Base-by-base conservation (phyloP, 345 rosid species). In the Viola odorata region DNA sequence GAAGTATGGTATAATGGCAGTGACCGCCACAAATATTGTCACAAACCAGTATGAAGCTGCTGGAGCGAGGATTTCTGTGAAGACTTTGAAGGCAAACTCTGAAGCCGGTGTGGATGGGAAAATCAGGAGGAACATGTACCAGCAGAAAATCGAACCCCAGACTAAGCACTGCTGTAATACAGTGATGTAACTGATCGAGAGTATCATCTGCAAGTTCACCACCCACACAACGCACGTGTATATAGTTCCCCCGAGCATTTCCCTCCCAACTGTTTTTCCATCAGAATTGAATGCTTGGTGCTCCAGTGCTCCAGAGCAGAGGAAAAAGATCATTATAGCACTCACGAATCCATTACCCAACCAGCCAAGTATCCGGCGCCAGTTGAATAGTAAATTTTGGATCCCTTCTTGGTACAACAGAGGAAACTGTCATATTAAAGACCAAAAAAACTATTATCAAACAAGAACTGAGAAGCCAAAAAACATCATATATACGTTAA, bases 341-440 rank as follows among this genome's bases (percentile, higher is more conserved):
- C 81, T 85, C 66, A 65, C 69, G 65, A 87, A 66, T 48, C 90
- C 98, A 14, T 84, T 92, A 54, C 81, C 70, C 91, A 92, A 83
- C 98, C 96, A 92, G 40, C 85, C 75, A 8, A 84, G 8, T 52
- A 92, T 83, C 51, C 96, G 78, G 5, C 78, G 64, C 98, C 98
- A 92, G 70, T 89, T 79, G 76, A 92, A 92, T 41, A 89, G 90
- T 48, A 73, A 80, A 59, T 87, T 87, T 68, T 87, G 89, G 48
- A 89, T 84, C 51, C 96, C 98, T 81, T 89, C 89, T 82, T 89
- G 96, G 82, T 92, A 92, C 64, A 92, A 70, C 32, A 82, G 53
- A 1, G 98, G 98, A 66, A 87, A 92, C 98, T 92, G 89, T 61
- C 16, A 72, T n/a, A 68, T 39, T 6, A 53, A 15, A 70, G 17